These are phyloP conservation scores for Balakata baccata DNA, from an alignment of 345 rosid species.

Conservation along the genomic window DNA sequence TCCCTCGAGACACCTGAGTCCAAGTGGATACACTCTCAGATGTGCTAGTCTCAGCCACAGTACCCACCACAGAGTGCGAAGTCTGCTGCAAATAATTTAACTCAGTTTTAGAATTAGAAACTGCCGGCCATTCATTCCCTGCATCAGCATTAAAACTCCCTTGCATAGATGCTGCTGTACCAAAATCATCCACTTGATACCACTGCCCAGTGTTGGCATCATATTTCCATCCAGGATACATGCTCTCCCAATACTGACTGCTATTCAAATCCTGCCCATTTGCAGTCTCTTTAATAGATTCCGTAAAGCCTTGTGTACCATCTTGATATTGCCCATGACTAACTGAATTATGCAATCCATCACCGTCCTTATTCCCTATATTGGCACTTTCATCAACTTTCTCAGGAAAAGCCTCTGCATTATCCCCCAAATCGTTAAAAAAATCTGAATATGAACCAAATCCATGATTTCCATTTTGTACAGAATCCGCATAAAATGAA, in stretches of 20 bases:
- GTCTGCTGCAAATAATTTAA: conserved; percentile 59
- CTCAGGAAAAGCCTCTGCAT: conserved; percentile 38
- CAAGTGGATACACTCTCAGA: conserved; percentile 55
- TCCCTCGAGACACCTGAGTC: conserved; percentile 61
- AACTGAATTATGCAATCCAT: conserved; percentile 35
- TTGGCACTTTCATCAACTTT: conserved; percentile 32
- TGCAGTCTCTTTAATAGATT: conserved; percentile 28
- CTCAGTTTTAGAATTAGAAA: conserved; percentile 46
- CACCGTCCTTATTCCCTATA: conserved; percentile 23
- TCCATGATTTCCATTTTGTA: conserved; percentile 43
- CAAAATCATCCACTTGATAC: conserved; percentile 62
- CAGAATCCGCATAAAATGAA: conserved; percentile 64
- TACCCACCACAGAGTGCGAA: conserved; percentile 51
- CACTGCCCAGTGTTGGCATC: conserved; percentile 74
- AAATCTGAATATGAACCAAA: conserved; percentile 77
- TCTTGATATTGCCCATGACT: conserved; percentile 38
- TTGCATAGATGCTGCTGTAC: conserved; percentile 30
- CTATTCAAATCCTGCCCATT: conserved; percentile 49
- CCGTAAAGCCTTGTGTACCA: conserved; percentile 31
- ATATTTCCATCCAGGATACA: conserved; percentile 90
- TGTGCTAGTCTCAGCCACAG: conserved; percentile 42
- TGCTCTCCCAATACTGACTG: conserved; percentile 67
- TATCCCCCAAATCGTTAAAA: conserved; percentile 52
- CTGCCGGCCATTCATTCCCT: conserved; percentile 43
- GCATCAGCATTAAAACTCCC: conserved; percentile 33